Percentiles rank a stretch among this genome's conserved stretches.
Evolutionary conservation across 108 stramenopile genomes (phyloP).

Genomic region (Conticribra weissflogii): DNA sequence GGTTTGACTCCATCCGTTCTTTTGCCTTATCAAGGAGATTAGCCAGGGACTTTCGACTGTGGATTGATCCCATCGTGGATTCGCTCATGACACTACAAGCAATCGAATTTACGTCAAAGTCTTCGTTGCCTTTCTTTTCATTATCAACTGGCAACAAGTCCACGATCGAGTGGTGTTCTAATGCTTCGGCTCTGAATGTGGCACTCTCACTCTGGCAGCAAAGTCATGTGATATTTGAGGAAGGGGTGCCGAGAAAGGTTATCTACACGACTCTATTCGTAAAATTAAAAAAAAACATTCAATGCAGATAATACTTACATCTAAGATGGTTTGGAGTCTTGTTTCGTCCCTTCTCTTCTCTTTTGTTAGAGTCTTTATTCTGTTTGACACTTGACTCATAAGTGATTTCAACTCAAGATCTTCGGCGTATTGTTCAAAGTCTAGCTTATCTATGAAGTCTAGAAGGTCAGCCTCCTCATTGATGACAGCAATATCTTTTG

Average conservation of each 20-base stretch:
- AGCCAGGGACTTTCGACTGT: constrained; percentile 49
- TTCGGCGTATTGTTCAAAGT: constrained; percentile 80
- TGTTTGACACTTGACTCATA: constrained; percentile 48
- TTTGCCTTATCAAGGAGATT: constrained; percentile 42
- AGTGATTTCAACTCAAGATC: constrained; percentile 73
- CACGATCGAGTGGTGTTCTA: constrained; percentile 22
- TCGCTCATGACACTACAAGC: constrained; percentile 51
- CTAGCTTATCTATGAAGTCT: constrained; percentile 69
- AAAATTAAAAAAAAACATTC: not conserved
- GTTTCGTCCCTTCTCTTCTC: constrained; percentile 55
- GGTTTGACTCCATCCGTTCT: constrained; percentile 28
- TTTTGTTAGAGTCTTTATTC: constrained; percentile 48
- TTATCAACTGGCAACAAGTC: constrained; percentile 21
- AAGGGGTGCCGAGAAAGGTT: too few relatives aligned
- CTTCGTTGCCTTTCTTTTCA: constrained; percentile 25
- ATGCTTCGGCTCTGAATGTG: constrained; percentile 25
- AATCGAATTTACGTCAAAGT: constrained; percentile 47
- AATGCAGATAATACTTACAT: constrained; percentile 26
- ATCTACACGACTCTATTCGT: too few relatives aligned
- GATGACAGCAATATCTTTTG: constrained; percentile 37
- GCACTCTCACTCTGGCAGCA: constrained; percentile 47
- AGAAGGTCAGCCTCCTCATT: constrained; percentile 78
- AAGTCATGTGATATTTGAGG: not conserved
- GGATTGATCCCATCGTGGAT: constrained; percentile 40
- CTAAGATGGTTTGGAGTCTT: constrained; percentile 29